Evolutionary conservation across 495 filamentous ascomycete genomes (phyloP).

Genomic region (Penicillium herquei): DNA sequence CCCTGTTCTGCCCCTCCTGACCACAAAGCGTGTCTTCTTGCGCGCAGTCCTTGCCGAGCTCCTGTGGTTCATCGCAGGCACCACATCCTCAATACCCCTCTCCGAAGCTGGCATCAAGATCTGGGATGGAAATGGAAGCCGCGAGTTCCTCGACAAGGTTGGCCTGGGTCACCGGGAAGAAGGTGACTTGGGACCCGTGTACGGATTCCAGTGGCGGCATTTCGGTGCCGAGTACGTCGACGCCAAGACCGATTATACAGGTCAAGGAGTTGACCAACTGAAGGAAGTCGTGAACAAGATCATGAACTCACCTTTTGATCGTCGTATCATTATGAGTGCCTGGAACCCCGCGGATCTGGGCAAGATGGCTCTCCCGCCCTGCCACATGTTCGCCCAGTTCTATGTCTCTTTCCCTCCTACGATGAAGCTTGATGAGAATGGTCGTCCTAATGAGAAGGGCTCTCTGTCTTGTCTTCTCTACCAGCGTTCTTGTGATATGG

Average conservation of each 20-base stretch:
- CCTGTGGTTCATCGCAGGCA: conserved; percentile 90
- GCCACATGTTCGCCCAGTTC: conserved; percentile 99
- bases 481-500: conserved; percentile 96
- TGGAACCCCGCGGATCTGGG: conserved; percentile 88
- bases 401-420: conserved; percentile 77
- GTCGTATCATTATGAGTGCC: conserved; percentile 82
- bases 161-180: conserved; percentile 75
- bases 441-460: conserved; percentile 50
- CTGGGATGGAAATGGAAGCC: conserved; percentile 96
- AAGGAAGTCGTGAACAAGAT: conserved; percentile 82
- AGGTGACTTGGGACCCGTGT: conserved; percentile 93
- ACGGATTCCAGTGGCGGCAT: conserved; percentile 98
- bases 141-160: conserved; percentile 79
- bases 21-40: conserved; percentile 94
- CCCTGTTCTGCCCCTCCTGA: conserved; percentile 83
- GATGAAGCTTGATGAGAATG: conserved; percentile 29
- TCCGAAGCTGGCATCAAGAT: conserved; percentile 82
- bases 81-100: conserved; percentile 73
- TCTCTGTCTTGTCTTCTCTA: conserved; percentile 82
- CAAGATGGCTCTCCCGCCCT: conserved; percentile 93
- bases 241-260: conserved; percentile 75
- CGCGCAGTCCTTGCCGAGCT: conserved; percentile 90
- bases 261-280: conserved; percentile 89
- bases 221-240: conserved; percentile 90
- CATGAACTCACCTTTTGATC: conserved; percentile 76